Evolutionary conservation across 2,329 filamentous ascomycete species (phyloP), one percentile per base, ranked within the genome.

Genomic region (Bipolaris sorokiniana): DNA sequence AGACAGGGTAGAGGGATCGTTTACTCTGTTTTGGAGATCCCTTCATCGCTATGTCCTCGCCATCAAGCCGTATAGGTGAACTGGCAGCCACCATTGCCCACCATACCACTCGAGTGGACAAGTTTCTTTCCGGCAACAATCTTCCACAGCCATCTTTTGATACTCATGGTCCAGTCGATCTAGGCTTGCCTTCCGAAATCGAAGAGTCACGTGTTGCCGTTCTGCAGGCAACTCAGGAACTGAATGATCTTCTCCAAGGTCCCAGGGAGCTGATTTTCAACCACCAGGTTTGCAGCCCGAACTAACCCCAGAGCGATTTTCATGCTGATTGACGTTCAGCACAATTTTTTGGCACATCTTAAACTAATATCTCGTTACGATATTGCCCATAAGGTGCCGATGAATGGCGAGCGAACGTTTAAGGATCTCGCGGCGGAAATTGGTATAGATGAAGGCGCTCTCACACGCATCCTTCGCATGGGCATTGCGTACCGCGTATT

Each of bases 401-500:
- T 55, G 6, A 13, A 50, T 16, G 57, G 48, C 0, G 50, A 44
- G 15, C 11, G 26, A 7, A 34, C 46, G 3, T 48, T 56, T 16
- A 47, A 46, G 11, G 52, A 55, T 10, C 26, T 59, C 31, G 56
- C 51, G 5, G 37, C 37, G 26, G 42, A 16, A 20, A 45, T 51
- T 10, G 56, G 41, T 18, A 15, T 56, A 15, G 44, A 48, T 36
- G 37, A 41, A 23, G 44, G 22, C 15, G 44, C 47, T 7, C 9
- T 38, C 4, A 56, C 47, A 26, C 28, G 52, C 5, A 52, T 56
- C 22, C 26, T 59, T 22, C 52, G 56, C 10, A 31, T 59, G 26
- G 56, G 41, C 5, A 45, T 63, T 6, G 59, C 63, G 18, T 46
- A 59, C 48, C 51, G 61, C 13, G 48, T 66, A 23, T 66, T 64